Evolutionary conservation across 768 basidiomycete species (phyloP), one percentile per base, ranked within the genome.

Genomic region (Tricholoma hemisulphureum): DNA sequence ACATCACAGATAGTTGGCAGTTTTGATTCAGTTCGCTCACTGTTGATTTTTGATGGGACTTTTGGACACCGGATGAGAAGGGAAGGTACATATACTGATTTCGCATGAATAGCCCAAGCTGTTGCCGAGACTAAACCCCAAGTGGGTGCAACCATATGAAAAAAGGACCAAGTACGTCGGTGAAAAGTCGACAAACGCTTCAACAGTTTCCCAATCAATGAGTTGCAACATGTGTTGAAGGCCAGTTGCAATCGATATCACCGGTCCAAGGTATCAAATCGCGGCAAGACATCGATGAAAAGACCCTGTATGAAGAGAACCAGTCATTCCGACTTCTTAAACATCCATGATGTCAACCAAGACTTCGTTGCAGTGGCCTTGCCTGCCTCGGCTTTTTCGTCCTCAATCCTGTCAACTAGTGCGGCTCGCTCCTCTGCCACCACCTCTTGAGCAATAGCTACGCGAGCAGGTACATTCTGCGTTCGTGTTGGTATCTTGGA

Each of bases 321-420:
- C 54, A 28, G 45, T 73, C 61, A 77, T 43, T 71, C 63, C 45
- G 67, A 58, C 60, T 70, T 76, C 63, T 73, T 76, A 68, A 85
- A 88, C 78, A 87, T 80, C 87, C 86, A 88, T 31, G 84, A 80
- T 35, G 80, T 83, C 60, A 86, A 71, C 85, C 85, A 85, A 11
- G 85, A 82, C 62, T 79, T 82, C 29, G 75, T 74, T 24, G 71
- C 71, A 55, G 71, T 74, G 20, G 76, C 71, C 59, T 78, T 78
- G 31, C 75, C 71, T 32, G 75, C 80, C 61, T 84, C 80, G 9
- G 73, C 75, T 62, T 82, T 72, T 69, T 89, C 87, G 48, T 79
- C 78, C 63, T 83, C 77, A 50, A 84, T 64, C 45, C 82, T 74
- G 61, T 83, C 77, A 29, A 77, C 75, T 24, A 82, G 72, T 4